These are phyloP conservation scores for Phytophthora colocasiae DNA, from an alignment of 352 stramenopile species.

Conservation along the genomic window DNA sequence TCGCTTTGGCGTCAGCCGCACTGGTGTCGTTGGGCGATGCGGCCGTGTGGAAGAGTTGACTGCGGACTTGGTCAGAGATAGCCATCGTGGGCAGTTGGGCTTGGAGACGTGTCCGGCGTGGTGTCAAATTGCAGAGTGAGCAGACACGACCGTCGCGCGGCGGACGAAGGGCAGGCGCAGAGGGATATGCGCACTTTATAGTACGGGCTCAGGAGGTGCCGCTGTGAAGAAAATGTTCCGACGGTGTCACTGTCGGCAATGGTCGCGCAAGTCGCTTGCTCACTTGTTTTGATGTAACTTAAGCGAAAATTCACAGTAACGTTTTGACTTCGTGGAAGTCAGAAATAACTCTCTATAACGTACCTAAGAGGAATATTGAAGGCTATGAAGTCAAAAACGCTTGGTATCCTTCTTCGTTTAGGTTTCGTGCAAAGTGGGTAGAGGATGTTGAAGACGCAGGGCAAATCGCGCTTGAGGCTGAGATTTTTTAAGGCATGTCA, in stretches of 20 bases:
- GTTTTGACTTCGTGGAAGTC: neutral
- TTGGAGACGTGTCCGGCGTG: slow-evolving; percentile 17
- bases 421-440: slow-evolving; percentile 13
- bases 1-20: slow-evolving; percentile 17
- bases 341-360: neutral
- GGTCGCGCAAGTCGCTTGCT: slow-evolving; percentile 23
- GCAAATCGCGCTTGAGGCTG: slow-evolving; percentile 18
- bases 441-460: slow-evolving; percentile 25
- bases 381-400: neutral
- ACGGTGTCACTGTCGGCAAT: slow-evolving; percentile 8
- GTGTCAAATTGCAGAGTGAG: slow-evolving; percentile 36
- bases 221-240: slow-evolving; percentile 16
- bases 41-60: slow-evolving; percentile 35
- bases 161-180: slow-evolving; percentile 2
- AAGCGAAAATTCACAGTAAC: neutral
- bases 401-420: slow-evolving; percentile 18
- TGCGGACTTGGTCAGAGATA: slow-evolving; percentile 47
- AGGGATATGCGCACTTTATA: neutral
- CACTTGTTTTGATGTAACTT: slow-evolving; percentile 13
- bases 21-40: slow-evolving; percentile 10
- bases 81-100: slow-evolving; percentile 23
- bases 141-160: neutral
- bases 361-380: neutral
- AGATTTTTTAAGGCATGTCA: slow-evolving; percentile 5
- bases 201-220: no score